phyloP scores from a whole-genome alignment of 2,329 filamentous ascomycete genomes.

The Pseudogymnoascus sp. region DNA sequence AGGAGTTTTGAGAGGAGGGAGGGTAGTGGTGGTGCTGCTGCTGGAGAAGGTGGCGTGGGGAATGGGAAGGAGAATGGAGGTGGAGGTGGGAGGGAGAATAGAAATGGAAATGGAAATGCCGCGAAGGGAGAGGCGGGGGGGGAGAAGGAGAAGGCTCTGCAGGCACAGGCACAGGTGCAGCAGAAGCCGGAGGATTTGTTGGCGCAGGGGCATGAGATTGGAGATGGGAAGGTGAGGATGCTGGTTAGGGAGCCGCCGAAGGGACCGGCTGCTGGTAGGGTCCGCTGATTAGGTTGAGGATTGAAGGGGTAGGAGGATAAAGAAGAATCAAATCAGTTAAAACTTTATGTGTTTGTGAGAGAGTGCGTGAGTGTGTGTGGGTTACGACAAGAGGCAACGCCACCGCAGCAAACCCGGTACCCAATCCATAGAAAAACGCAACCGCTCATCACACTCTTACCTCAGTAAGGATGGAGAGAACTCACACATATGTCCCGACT shows the following conservation, averaged over 20 bases:
- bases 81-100: constrained; percentile 6
- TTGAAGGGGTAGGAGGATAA: neutral
- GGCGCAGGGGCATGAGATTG: constrained; percentile 59
- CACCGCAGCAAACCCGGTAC: no score
- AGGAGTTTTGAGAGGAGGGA: constrained; percentile 56
- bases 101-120: neutral
- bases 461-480: no score
- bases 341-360: neutral
- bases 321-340: constrained; percentile 9
- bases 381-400: no score
- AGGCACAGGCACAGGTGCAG: no score
- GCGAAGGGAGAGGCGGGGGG: no score
- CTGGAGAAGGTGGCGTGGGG: neutral
- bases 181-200: constrained; percentile 40
- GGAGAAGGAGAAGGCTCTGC: constrained; percentile 28
- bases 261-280: constrained; percentile 51
- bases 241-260: constrained; percentile 45
- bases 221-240: constrained; percentile 57
- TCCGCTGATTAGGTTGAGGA: constrained; percentile 36
- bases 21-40: neutral
- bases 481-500: no score
- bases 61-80: neutral
- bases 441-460: no score
- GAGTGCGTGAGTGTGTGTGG: neutral
- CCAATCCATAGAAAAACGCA: no score